Evolutionary conservation across 2,329 filamentous ascomycete genomes (phyloP).

Genomic region (Xylariaceae sp.): DNA sequence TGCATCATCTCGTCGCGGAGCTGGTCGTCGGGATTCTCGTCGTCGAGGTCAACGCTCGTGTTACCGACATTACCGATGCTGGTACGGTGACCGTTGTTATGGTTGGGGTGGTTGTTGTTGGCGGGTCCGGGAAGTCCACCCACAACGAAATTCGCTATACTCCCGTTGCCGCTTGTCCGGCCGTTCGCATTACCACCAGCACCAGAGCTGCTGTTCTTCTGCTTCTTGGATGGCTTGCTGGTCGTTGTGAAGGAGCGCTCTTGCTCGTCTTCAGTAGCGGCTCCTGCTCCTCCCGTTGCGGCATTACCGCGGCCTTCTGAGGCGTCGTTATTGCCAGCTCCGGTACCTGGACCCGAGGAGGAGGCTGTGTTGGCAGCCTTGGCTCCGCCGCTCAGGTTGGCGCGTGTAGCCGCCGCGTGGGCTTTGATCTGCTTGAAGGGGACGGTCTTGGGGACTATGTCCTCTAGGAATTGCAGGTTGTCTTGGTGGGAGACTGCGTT

Average conservation of each 20-base stretch:
- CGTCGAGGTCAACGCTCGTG: conserved; percentile 20
- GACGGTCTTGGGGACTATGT: conserved; percentile 83
- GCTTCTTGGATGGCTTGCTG: conserved; percentile 37
- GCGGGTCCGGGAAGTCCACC: no score
- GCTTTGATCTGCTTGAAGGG: conserved; percentile 77
- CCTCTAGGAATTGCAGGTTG: conserved; percentile 90
- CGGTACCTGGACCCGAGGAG: no score
- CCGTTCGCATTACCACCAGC: no score
- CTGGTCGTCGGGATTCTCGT: conserved; percentile 48
- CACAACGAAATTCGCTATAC: conserved; percentile 22
- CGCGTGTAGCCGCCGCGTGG: conserved; percentile 47
- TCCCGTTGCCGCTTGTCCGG: conserved; percentile 21
- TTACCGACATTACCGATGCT: conserved; percentile 26
- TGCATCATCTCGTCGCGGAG: conserved; percentile 53
- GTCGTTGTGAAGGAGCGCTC: conserved; percentile 18
- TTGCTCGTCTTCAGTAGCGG: conserved; percentile 14
- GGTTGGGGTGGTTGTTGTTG: no score
- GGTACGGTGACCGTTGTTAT: no score
- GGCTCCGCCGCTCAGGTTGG: conserved; percentile 40
- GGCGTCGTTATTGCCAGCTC: no score
- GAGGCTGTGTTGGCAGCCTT: conserved; percentile 14
- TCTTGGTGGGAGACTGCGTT: conserved; percentile 83
- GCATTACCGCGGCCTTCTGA: no score
- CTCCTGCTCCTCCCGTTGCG: conserved; percentile 17
- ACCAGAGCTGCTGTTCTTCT: no score